Evolutionary conservation across 805 yeast genomes (phyloP).

Genomic region (Wickerhamiella azymoides): DNA sequence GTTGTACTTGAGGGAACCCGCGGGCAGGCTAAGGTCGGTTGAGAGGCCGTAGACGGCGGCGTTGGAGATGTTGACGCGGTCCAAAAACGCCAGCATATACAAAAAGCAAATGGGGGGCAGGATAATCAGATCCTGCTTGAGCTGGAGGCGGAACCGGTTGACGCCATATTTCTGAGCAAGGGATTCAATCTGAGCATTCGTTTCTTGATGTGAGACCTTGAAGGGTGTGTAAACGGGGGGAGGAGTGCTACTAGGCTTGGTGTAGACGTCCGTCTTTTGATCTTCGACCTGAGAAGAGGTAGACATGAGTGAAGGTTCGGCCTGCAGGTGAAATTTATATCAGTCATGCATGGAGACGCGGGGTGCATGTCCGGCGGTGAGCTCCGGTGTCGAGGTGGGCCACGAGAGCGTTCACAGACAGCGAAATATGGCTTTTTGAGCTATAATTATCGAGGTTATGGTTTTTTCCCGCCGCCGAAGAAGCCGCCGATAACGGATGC

Average conservation of each 20-base stretch:
- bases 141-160: conserved; percentile 41
- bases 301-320: not conserved
- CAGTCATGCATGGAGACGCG: not conserved
- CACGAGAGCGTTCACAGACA: too few relatives aligned
- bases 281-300: not conserved
- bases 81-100: conserved; percentile 34
- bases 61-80: conserved; percentile 34
- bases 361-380: not conserved
- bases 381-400: not conserved
- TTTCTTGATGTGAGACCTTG: not conserved
- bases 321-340: not conserved
- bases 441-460: too few relatives aligned
- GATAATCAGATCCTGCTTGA: conserved; percentile 34
- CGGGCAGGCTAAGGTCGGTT: conserved; percentile 26
- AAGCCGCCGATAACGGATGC: not conserved
- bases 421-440: too few relatives aligned
- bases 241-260: not conserved
- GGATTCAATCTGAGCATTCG: conserved; percentile 10
- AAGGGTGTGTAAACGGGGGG: not conserved
- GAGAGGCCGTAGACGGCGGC: conserved; percentile 34
- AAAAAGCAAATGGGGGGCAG: conserved; percentile 32
- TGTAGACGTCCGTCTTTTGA: not conserved
- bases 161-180: conserved; percentile 37
- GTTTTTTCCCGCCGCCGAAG: too few relatives aligned
- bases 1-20: conserved; percentile 30